Conservation (phyloP, 495 filamentous ascomycete species). For the Aspergillus cavernicola region DNA sequence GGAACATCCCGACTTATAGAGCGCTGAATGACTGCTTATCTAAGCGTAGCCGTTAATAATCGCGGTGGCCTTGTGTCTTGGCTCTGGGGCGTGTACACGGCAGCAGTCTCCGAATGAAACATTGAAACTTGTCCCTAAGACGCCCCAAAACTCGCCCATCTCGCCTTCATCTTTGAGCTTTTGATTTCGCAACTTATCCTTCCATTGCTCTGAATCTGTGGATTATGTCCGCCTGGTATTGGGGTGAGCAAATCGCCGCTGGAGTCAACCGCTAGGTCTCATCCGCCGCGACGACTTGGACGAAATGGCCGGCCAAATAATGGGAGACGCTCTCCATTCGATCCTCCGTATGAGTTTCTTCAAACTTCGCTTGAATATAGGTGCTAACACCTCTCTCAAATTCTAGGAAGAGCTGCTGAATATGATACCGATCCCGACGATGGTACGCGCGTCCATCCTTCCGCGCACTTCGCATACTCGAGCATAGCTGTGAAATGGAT, state of each 20-base stretch:
- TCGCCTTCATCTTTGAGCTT: too few relatives aligned
- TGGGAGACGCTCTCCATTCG: conserved; percentile 36
- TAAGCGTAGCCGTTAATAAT: too few relatives aligned
- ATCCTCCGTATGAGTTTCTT: conserved; percentile 36
- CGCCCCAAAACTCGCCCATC: too few relatives aligned
- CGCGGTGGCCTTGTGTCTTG: too few relatives aligned
- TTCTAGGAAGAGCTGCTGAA: conserved; percentile 32
- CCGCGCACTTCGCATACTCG: background rate
- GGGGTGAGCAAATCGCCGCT: conserved; percentile 26
- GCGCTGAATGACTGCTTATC: too few relatives aligned
- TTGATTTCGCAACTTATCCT: too few relatives aligned
- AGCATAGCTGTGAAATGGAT: conserved; percentile 1
- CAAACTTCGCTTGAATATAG: background rate
- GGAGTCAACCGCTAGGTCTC: conserved; percentile 32
- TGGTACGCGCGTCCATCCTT: conserved; percentile 36
- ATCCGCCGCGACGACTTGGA: conserved; percentile 24
- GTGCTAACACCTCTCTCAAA: conserved; percentile 19
- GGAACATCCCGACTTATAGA: too few relatives aligned
- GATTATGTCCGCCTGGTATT: conserved; percentile 35
- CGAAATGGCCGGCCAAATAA: conserved; percentile 39
- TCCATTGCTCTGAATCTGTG: background rate
- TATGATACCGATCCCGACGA: conserved; percentile 50
- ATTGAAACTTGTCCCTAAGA: too few relatives aligned
- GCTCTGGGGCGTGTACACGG: too few relatives aligned
- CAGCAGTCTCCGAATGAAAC: too few relatives aligned